These are phyloP conservation scores for Mucor irregularis DNA, from an alignment of 371 early-diverging fungal genomes.

Conservation along the genomic window DNA sequence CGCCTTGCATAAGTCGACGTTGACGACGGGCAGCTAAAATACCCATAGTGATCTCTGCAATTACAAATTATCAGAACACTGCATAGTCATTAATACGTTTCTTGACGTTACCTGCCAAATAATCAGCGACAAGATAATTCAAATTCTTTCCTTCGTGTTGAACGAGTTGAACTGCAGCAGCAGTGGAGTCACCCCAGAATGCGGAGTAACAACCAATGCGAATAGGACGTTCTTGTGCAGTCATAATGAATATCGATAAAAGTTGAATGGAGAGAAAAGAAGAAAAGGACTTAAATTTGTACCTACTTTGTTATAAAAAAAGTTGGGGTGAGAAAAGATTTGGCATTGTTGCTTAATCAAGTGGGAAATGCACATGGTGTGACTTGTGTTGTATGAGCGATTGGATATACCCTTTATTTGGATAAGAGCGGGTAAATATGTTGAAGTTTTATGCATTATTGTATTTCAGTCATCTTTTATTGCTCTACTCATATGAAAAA, in stretches of 20 bases:
- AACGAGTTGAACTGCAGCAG: slow-evolving; percentile 74
- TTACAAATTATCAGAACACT: background rate
- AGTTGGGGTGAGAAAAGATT: slow-evolving; percentile 8
- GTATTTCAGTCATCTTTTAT: too few relatives aligned
- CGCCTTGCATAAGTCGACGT: slow-evolving; percentile 43
- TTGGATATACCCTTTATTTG: background rate
- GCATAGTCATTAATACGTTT: background rate
- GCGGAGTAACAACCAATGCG: slow-evolving; percentile 75
- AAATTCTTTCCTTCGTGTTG: slow-evolving; percentile 65
- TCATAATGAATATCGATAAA: background rate
- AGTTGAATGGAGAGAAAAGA: background rate
- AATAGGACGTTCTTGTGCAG: slow-evolving; percentile 34
- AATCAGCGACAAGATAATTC: slow-evolving; percentile 74
- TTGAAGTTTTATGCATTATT: too few relatives aligned
- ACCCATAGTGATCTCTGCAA: slow-evolving; percentile 74
- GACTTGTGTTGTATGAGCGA: slow-evolving; percentile 7
- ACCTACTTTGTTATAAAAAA: slow-evolving; percentile 5
- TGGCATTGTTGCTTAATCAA: background rate
- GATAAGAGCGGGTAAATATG: too few relatives aligned
- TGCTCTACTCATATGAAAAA: too few relatives aligned
- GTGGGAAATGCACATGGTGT: slow-evolving; percentile 30
- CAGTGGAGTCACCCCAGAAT: slow-evolving; percentile 72
- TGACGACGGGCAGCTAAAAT: slow-evolving; percentile 65
- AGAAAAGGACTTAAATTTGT: too few relatives aligned
- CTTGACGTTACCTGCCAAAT: slow-evolving; percentile 56